phyloP scores from a whole-genome alignment of 371 early-diverging fungal genomes.

The Rhizopus delemar region DNA sequence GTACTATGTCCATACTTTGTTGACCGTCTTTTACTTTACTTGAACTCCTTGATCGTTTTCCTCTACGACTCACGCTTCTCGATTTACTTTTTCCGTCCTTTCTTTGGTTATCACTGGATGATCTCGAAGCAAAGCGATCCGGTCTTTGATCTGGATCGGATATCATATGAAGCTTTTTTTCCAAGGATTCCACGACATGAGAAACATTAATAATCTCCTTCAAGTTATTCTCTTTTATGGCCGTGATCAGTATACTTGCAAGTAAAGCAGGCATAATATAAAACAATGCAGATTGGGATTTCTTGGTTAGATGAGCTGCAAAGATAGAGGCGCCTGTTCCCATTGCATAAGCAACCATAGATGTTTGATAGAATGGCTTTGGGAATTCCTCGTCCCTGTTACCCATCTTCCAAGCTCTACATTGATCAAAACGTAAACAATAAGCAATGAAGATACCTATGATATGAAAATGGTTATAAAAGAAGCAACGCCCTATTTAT shows the following conservation, averaged over 20 bases:
- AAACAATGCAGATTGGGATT: conserved; percentile 92
- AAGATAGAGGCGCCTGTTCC: conserved; percentile 83
- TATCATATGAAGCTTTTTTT: conserved; percentile 10
- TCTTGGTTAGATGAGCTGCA: conserved; percentile 88
- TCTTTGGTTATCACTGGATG: background rate
- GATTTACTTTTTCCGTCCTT: conserved; percentile 2
- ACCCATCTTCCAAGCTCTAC: conserved; percentile 31
- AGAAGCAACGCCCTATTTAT: too few relatives aligned
- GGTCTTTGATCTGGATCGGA: conserved; percentile 19
- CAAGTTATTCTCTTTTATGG: conserved; percentile 71
- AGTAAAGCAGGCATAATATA: conserved; percentile 92
- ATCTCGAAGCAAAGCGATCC: background rate
- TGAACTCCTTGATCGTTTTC: conserved; percentile 6
- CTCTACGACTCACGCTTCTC: conserved; percentile 10
- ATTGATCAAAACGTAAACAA: conserved; percentile 79
- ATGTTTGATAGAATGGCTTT: conserved; percentile 78
- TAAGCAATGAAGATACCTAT: conserved; percentile 84
- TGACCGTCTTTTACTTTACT: background rate
- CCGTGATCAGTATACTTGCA: conserved; percentile 69
- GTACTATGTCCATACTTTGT: too few relatives aligned
- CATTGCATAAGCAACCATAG: conserved; percentile 73
- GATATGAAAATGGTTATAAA: background rate
- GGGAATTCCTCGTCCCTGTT: conserved; percentile 24
- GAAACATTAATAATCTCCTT: conserved; percentile 65
- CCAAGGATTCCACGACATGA: conserved; percentile 44